Evolutionary conservation across 73 alveolate species (phyloP).

Genomic region (Paramecium octaurelia): DNA sequence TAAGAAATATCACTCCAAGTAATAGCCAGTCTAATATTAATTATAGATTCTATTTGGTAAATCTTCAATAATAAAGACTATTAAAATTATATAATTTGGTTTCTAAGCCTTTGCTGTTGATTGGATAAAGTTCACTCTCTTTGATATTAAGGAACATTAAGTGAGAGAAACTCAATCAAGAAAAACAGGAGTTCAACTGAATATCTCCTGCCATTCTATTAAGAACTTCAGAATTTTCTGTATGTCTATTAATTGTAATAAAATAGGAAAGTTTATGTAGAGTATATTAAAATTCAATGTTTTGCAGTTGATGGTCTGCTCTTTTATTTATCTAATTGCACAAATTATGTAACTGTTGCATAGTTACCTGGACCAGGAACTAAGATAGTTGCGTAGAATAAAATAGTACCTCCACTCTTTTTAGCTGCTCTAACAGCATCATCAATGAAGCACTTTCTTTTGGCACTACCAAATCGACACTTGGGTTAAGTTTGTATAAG

Average conservation of each 20-base stretch:
- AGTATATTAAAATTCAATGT: background rate
- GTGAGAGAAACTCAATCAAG: too few relatives aligned
- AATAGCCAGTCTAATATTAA: too few relatives aligned
- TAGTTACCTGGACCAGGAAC: constrained; percentile 49
- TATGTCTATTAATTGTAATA: constrained; percentile 13
- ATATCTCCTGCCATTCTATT: too few relatives aligned
- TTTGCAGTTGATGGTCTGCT: constrained; percentile 11
- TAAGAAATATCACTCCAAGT: too few relatives aligned
- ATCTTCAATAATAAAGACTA: too few relatives aligned
- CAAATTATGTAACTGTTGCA: background rate
- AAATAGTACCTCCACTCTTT: background rate
- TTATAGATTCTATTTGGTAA: too few relatives aligned
- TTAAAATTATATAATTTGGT: too few relatives aligned
- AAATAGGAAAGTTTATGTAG: background rate
- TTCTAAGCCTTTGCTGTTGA: too few relatives aligned
- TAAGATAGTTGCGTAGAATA: background rate
- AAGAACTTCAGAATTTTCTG: constrained; percentile 32
- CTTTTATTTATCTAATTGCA: background rate
- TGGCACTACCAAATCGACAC: constrained; percentile 7
- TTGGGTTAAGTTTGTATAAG: background rate
- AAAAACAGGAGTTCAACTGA: too few relatives aligned
- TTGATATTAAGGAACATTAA: background rate
- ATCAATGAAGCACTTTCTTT: constrained; percentile 31
- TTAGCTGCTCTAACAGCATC: background rate
- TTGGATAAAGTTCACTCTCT: too few relatives aligned